A percentile compares a stretch with the other conserved stretches of the same genome.
Conservation (phyloP, 257 asterid genomes). For the Ballota nigra region DNA sequence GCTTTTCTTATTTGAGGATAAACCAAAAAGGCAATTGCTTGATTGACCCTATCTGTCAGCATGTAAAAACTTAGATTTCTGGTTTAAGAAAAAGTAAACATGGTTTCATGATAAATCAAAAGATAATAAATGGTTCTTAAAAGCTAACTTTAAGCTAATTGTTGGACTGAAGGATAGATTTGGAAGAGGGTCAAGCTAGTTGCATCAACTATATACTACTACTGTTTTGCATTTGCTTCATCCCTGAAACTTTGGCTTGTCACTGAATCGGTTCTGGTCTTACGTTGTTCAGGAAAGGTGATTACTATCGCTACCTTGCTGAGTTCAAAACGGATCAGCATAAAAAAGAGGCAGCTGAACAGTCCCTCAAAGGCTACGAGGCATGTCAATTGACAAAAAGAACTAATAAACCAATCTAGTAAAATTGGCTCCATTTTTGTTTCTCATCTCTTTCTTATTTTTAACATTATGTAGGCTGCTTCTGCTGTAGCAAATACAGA, state of each 20-base stretch:
- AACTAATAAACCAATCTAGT: background rate
- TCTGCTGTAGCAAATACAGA: constrained; percentile 62
- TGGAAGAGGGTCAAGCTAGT: background rate
- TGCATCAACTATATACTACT: background rate
- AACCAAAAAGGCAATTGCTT: background rate
- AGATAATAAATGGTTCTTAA: background rate
- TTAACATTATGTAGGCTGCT: constrained; percentile 54
- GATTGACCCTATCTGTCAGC: background rate
- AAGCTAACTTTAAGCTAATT: background rate
- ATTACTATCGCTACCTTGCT: constrained; percentile 81
- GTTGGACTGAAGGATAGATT: constrained; percentile 7
- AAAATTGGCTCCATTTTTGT: constrained; percentile 10
- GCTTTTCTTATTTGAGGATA: background rate
- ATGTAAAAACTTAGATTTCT: background rate
- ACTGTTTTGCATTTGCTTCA: background rate
- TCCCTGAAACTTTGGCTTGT: background rate
- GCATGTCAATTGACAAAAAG: constrained; percentile 35
- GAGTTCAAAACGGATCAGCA: constrained; percentile 81
- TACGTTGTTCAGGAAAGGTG: constrained; percentile 67
- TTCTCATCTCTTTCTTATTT: constrained; percentile 15
- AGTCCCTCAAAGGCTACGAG: constrained; percentile 84
- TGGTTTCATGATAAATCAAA: background rate
- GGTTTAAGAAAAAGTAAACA: background rate
- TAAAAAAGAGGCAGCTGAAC: constrained; percentile 77
- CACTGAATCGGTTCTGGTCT: constrained; percentile 11